Evolutionary conservation across 2,329 filamentous ascomycete genomes (phyloP).

Genomic region (Teratosphaeria nubilosa): DNA sequence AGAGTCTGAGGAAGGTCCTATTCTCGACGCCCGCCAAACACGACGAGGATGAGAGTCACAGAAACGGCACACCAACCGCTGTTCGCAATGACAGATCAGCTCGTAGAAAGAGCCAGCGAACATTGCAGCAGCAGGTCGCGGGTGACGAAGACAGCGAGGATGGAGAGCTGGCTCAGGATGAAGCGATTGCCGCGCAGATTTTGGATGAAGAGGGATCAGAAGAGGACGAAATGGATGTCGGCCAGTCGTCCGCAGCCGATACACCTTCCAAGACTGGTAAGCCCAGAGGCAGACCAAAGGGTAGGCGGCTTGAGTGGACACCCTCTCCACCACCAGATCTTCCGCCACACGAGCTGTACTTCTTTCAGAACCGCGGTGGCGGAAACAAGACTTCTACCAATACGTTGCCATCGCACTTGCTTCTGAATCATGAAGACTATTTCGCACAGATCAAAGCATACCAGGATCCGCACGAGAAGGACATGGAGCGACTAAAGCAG

Average conservation of each 20-base stretch:
- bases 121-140: conserved; percentile 61
- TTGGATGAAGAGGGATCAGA: conserved; percentile 46
- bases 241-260: conserved; percentile 31
- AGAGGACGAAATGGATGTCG: conserved; percentile 30
- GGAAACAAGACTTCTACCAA: conserved; percentile 78
- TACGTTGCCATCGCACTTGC: conserved; percentile 60
- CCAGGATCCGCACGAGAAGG: conserved; percentile 57
- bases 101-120: conserved; percentile 69
- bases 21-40: conserved; percentile 36
- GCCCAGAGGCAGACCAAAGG: conserved; percentile 43
- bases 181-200: conserved; percentile 59
- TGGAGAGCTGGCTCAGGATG: conserved; percentile 44
- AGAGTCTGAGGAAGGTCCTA: conserved; percentile 35
- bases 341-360: conserved; percentile 83
- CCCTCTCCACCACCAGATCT: conserved; percentile 74
- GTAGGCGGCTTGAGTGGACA: conserved; percentile 48
- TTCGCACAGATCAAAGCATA: conserved; percentile 58
- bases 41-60: conserved; percentile 14
- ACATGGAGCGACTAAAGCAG: conserved; percentile 60
- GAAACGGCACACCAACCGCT: conserved; percentile 39
- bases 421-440: conserved; percentile 88
- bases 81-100: conserved; percentile 72
- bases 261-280: conserved; percentile 36
- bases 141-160: conserved; percentile 36
- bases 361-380: conserved; percentile 80